Evolutionary conservation across 106 monocot species (phyloP).

Genomic region (Alisma plantagoaquatica): DNA sequence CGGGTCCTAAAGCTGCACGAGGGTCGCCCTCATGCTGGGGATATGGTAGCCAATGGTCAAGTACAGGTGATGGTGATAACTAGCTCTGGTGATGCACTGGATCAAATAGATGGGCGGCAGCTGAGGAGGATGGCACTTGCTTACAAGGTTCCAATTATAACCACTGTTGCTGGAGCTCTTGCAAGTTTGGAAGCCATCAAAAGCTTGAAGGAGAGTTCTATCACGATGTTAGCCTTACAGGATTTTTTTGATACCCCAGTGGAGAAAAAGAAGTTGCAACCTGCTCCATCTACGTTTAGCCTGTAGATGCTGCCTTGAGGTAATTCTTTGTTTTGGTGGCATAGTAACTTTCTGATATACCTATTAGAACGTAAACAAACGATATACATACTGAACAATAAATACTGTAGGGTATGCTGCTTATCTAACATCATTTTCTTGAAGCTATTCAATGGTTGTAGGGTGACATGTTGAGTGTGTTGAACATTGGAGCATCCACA

Average conservation of each 20-base stretch:
- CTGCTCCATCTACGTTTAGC: constrained; percentile 36
- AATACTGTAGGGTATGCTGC: no score
- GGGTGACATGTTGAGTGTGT: no score
- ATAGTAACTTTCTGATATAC: no score
- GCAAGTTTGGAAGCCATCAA: constrained; percentile 79
- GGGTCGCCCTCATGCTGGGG: constrained; percentile 87
- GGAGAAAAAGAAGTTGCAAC: constrained; percentile 31
- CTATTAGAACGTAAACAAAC: no score
- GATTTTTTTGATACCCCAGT: constrained; percentile 48
- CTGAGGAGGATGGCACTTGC: constrained; percentile 77
- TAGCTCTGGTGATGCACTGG: constrained; percentile 81
- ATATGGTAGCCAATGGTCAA: constrained; percentile 89
- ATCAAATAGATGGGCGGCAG: constrained; percentile 71
- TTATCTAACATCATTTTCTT: no score
- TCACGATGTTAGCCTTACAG: constrained; percentile 85
- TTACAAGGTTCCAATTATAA: constrained; percentile 89
- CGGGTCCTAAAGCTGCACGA: constrained; percentile 94
- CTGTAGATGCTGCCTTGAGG: no score
- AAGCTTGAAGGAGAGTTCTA: constrained; percentile 54
- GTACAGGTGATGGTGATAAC: constrained; percentile 96
- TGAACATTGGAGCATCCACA: no score
- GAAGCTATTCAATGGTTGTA: no score
- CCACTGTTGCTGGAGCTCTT: constrained; percentile 81
- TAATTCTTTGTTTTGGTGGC: no score
- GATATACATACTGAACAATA: no score